Base-by-base conservation (phyloP, 73 alveolate species). In the Paramecium sonneborni region DNA sequence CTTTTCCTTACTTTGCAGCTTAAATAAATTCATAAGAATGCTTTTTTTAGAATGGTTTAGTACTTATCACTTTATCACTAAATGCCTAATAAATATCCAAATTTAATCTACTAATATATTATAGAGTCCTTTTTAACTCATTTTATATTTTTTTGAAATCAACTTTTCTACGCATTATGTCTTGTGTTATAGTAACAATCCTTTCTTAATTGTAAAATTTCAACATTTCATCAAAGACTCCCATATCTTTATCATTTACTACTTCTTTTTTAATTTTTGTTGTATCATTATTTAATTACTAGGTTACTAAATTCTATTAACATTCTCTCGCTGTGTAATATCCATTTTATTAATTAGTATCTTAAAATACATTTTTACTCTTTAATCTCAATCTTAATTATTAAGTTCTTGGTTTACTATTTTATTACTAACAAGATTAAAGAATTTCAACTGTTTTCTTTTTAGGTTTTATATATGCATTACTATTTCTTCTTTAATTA, bases 1-100 rank as follows among this genome's bases (percentile, higher is more conserved):
- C 39, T 8, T 70, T 82, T 23, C 94, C 94, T 24, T 69, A 38
- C 26, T 88, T 88, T 21, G 94, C 85, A 24, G 76, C 79, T 35
- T 82, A 38, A 4, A 88, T 88, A 12, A 88, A 82, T 58, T 88
- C 94, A 46, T 88, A 88, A 39, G 91, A 44, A 11, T 82, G 46
- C 37, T 38, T 30, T 37, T 70, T 88, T 69, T 70, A 28, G 21
- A 43, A 88, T 12, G 94, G 94, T 28, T 68, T 88, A 23, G 55
- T 28, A 70, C 94, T 88, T 18, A 88, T 32, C 7, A 88, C 94
- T 72, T 68, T 18, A 67, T 70, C 57, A 46, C 58, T 70, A 6
- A 69, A 69, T 35, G 84, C 74, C 57, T 68, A 38, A 28, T 69
- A 32, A 38, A 58, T 67, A 68, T 26, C 52, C 30, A 68, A 23